Evolutionary conservation across 2,329 filamentous ascomycete genomes (phyloP), one percentile per base, ranked within the genome.

Genomic region (Alternaria brassicicola): DNA sequence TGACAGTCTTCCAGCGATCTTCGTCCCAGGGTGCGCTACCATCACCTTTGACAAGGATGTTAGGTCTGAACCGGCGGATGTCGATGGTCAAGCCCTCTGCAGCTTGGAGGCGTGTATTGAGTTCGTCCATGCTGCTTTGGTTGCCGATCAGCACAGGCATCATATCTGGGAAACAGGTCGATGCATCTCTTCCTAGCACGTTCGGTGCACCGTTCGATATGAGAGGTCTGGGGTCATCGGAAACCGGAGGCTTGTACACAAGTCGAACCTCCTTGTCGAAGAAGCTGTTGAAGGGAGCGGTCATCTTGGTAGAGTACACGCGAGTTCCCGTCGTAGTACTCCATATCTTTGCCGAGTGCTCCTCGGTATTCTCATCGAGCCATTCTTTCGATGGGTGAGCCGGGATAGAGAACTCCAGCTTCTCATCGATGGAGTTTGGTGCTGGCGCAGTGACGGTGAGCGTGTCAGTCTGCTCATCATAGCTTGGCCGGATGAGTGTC

Each of bases 1-100:
- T 78, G 0, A 89, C 76, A 3, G 81, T 79, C 75, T 88, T 88
- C 87, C 87, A 89, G 15, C 79, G 79, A 70, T 89, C 87, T 69
- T 89, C 87, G 35, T 80, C 80, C 87, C 87, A 89, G 0, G 87
- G 81, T 52, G 78, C 76, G 36, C 78, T 76, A 0, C 59, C 36
- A 12, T 68, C 52, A 1, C 86, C 86, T 13, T 78, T 76, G 41
- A 89, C 80, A 21, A 89, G 80, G 54, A 89, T 85, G 70, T 89
- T 89, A 1, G 87, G 86, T 17, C 87, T 77, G 71, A 89, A 89
- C 2, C 86, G 82, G 2, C 62, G 51, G 0, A 74, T 68, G 69
- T 88, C 86, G 55, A 88, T 83, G 0, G 80, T 83, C 31, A 88
- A 81, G n/a, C 79, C 76, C 4, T 81, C 77, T 12, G 66, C 65